Percentiles rank a stretch among this genome's conserved stretches.
Evolutionary conservation across 2,329 filamentous ascomycete genomes (phyloP).

Genomic region (Colletotrichum plurivorum): DNA sequence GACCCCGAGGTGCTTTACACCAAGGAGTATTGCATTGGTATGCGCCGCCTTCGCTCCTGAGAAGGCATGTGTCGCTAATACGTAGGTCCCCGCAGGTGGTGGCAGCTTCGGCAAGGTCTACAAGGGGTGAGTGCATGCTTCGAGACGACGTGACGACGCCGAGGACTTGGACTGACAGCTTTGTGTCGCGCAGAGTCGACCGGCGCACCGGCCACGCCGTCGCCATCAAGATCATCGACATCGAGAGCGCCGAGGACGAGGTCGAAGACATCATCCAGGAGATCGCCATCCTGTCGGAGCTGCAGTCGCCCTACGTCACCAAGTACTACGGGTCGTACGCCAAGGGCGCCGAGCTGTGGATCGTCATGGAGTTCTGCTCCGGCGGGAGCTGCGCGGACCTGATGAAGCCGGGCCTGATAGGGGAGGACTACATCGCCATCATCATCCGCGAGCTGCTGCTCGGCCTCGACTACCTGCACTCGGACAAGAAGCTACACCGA

Average conservation of each 20-base stretch:
- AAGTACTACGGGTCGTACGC: constrained; percentile 98
- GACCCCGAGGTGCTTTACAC: constrained; percentile 95
- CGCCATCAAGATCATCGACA: constrained; percentile 98
- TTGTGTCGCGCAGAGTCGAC: constrained; percentile 76
- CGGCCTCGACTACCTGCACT: constrained; percentile 92
- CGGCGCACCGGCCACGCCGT: constrained; percentile 93
- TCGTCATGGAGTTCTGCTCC: constrained; percentile 99
- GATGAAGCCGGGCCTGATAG: constrained; percentile 92
- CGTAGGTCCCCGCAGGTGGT: constrained; percentile 72
- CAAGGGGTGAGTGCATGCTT: constrained; percentile 78
- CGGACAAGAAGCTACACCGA: constrained; percentile 94
- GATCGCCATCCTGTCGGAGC: constrained; percentile 95
- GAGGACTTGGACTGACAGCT: constrained; percentile 36
- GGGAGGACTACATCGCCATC: constrained; percentile 97
- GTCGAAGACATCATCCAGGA: constrained; percentile 99
- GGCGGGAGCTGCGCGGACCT: constrained; percentile 96
- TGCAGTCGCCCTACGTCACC: constrained; percentile 96
- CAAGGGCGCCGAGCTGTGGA: constrained; percentile 97
- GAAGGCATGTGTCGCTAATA: constrained; percentile 19
- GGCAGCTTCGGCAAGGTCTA: constrained; percentile 99
- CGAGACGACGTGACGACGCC: background rate
- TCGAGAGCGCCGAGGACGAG: constrained; percentile 98
- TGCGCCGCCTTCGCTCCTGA: constrained; percentile 45
- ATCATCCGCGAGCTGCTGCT: constrained; percentile 91
- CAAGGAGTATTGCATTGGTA: constrained; percentile 91